These are phyloP conservation scores for Paradendryphiella salina DNA, from an alignment of 2,329 filamentous ascomycete species.

Conservation along the genomic window DNA sequence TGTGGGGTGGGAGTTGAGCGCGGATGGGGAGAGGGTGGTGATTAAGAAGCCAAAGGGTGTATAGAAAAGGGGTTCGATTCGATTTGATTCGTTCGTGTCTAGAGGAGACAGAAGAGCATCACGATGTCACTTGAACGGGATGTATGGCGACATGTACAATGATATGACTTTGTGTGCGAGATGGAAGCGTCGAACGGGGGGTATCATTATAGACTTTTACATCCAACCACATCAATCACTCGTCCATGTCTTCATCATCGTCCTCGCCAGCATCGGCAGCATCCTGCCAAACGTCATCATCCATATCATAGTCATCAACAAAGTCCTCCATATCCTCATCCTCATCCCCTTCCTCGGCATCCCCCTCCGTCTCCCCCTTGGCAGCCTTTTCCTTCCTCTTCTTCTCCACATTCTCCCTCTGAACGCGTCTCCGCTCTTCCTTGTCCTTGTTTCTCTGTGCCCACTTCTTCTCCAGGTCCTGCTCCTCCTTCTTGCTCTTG, in stretches of 20 bases:
- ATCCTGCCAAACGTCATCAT: slow-evolving; percentile 59
- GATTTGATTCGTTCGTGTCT: not conserved
- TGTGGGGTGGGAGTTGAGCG: slow-evolving; percentile 78
- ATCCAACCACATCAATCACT: slow-evolving; percentile 39
- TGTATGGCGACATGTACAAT: not conserved
- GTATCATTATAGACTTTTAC: slow-evolving; percentile 37
- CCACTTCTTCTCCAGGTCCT: slow-evolving; percentile 81
- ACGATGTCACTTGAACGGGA: not conserved
- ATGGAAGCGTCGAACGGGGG: slow-evolving; percentile 28
- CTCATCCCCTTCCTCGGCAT: slow-evolving; percentile 56
- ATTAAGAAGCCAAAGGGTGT: slow-evolving; percentile 66
- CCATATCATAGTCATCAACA: slow-evolving; percentile 54
- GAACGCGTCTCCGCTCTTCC: slow-evolving; percentile 76
- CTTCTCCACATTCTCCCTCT: slow-evolving; percentile 87
- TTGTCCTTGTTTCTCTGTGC: slow-evolving; percentile 77
- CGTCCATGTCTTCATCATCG: slow-evolving; percentile 53
- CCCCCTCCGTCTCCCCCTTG: slow-evolving; percentile 44
- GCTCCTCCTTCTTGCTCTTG: slow-evolving; percentile 78
- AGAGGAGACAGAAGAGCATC: not conserved
- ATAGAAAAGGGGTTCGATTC: slow-evolving; percentile 28
- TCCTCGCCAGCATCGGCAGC: slow-evolving; percentile 54
- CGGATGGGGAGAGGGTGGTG: slow-evolving; percentile 69
- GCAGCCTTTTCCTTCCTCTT: slow-evolving; percentile 67
- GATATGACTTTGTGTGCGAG: not conserved
- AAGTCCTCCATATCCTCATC: slow-evolving; percentile 49